Percentiles rank a stretch among this genome's conserved stretches.
Evolutionary conservation across 176 grass and related monocot genomes (phyloP).

Genomic region (Elymus sibiricus): DNA sequence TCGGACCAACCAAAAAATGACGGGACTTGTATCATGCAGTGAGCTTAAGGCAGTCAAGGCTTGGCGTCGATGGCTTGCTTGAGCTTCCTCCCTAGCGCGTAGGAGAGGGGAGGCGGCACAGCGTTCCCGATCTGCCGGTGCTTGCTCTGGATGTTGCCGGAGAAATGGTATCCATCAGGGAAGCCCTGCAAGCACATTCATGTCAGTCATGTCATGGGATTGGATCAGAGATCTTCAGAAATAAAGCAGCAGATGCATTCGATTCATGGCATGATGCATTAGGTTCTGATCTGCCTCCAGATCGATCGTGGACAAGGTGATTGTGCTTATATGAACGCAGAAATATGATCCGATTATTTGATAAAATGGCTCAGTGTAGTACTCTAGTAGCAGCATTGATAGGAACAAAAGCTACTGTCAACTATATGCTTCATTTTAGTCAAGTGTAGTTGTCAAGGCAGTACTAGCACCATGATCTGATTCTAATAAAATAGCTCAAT

Average conservation of each 20-base stretch:
- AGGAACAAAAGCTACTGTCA: neutral
- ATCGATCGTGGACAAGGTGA: rapidly evolving
- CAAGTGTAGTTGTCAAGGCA: neutral
- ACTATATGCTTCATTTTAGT: neutral
- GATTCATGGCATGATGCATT: neutral
- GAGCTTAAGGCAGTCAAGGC: neutral
- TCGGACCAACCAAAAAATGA: constrained; percentile 15
- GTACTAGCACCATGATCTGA: neutral
- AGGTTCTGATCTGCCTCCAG: neutral
- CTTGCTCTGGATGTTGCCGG: constrained; percentile 78
- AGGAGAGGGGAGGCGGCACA: constrained; percentile 79
- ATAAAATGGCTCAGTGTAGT: neutral
- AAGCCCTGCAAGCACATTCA: constrained; percentile 50
- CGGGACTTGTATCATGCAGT: neutral
- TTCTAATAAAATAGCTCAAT: neutral
- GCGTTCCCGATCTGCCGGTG: constrained; percentile 77
- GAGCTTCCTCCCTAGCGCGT: constrained; percentile 60
- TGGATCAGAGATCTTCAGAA: neutral
- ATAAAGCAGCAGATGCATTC: neutral
- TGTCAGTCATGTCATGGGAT: neutral
- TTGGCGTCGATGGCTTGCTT: constrained; percentile 58
- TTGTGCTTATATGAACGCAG: neutral
- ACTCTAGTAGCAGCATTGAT: neutral
- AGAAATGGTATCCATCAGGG: constrained; percentile 61
- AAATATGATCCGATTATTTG: neutral